Conservation (phyloP, 768 basidiomycete species). For the Suillus subalutaceus region DNA sequence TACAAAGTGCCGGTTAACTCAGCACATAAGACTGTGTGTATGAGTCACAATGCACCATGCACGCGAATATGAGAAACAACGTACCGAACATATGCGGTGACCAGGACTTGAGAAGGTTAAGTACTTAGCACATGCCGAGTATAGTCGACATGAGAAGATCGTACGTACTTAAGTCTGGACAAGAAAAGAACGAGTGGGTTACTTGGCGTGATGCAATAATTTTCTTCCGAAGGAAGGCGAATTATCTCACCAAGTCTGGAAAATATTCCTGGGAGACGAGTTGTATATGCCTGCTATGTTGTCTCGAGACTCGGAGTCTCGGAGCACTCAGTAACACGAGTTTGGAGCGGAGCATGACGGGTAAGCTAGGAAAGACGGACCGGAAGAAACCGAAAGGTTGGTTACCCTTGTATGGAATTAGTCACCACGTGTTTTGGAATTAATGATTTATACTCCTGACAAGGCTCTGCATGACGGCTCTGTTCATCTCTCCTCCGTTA, state of each 20-base stretch:
- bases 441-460: conserved; percentile 12
- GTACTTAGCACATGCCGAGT: neutral
- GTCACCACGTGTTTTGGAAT: conserved; percentile 4
- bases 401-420: conserved; percentile 2
- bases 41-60: neutral
- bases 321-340: neutral
- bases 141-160: neutral
- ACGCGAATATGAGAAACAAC: neutral
- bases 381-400: conserved; percentile 1
- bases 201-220: conserved; percentile 2
- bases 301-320: neutral
- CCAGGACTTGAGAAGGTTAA: neutral
- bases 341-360: neutral
- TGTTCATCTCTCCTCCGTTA: conserved; percentile 11
- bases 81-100: neutral
- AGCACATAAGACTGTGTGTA: neutral
- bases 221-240: neutral
- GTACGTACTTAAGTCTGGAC: neutral
- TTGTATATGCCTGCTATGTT: neutral
- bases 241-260: neutral
- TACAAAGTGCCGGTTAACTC: neutral
- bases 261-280: neutral
- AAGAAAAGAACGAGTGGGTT: neutral
- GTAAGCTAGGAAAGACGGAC: conserved; percentile 1
- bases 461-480: conserved; percentile 9